Conservation (phyloP, 2,329 filamentous ascomycete species). For the Aspergillus aculeatinus region DNA sequence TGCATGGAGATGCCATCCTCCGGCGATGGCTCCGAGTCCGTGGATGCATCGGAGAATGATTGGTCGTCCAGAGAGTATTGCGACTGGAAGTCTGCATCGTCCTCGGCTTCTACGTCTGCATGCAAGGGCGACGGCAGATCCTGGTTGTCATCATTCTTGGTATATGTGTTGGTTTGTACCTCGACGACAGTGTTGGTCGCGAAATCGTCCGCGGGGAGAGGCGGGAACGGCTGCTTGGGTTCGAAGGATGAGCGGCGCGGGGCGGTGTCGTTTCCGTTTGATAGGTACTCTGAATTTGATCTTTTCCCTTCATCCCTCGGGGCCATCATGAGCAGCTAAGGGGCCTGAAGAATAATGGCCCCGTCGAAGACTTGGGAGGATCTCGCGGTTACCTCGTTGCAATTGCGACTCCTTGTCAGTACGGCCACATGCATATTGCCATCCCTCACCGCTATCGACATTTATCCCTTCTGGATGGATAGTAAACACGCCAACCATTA, state of each 20-base stretch:
- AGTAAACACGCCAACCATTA: too few species aligned
- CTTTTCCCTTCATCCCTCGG: slow-evolving; percentile 8
- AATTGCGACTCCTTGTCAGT: background rate
- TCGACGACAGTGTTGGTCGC: slow-evolving; percentile 15
- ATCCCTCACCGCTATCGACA: too few species aligned
- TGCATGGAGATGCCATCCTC: slow-evolving; percentile 34
- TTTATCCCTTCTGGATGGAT: too few species aligned
- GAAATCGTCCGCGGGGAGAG: slow-evolving; percentile 28
- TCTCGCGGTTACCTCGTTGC: background rate
- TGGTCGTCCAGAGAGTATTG: slow-evolving; percentile 45
- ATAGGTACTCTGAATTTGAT: slow-evolving; percentile 1
- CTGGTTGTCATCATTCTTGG: slow-evolving; percentile 28
- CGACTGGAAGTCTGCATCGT: slow-evolving; percentile 47
- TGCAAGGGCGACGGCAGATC: slow-evolving; percentile 30
- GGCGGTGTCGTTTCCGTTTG: slow-evolving; percentile 11
- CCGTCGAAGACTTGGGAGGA: background rate
- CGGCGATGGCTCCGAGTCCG: slow-evolving; percentile 31
- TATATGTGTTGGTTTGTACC: slow-evolving; percentile 16
- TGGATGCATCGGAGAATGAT: slow-evolving; percentile 36
- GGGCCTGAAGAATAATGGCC: background rate
- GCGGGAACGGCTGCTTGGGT: slow-evolving; percentile 37
- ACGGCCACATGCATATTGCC: background rate
- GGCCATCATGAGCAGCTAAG: slow-evolving; percentile 14
- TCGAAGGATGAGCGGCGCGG: slow-evolving; percentile 21
- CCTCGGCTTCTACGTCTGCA: slow-evolving; percentile 30